Evolutionary conservation across 768 basidiomycete species (phyloP).

Genomic region (Pleurotus djamor): DNA sequence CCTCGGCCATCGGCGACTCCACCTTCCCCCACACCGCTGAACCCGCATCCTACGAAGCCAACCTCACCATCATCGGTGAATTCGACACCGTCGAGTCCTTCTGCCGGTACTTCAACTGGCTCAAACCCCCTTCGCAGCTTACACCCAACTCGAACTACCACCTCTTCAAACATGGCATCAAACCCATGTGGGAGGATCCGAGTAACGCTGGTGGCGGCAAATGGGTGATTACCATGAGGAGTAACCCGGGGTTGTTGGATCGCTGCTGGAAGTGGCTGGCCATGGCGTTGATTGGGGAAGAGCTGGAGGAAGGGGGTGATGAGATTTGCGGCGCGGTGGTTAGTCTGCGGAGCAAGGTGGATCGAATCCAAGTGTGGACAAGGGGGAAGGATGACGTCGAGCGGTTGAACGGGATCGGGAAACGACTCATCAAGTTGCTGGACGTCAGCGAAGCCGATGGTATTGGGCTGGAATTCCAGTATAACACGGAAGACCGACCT

Average conservation of each 20-base stretch:
- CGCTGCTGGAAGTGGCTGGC: conserved; percentile 88
- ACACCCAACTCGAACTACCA: conserved; percentile 94
- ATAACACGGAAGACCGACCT: conserved; percentile 86
- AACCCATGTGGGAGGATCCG: conserved; percentile 97
- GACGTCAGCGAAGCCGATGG: conserved; percentile 83
- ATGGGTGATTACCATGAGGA: conserved; percentile 94
- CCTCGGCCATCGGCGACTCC: conserved; percentile 23
- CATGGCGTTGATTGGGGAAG: conserved; percentile 89
- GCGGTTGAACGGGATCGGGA: conserved; percentile 80
- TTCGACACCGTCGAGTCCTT: conserved; percentile 90
- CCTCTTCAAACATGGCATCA: conserved; percentile 91
- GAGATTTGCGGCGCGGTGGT: conserved; percentile 89
- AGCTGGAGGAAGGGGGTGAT: conserved; percentile 59
- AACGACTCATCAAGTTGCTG: conserved; percentile 76
- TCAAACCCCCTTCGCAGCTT: conserved; percentile 85
- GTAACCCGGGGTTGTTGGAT: conserved; percentile 75
- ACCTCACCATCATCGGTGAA: conserved; percentile 82
- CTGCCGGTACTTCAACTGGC: conserved; percentile 93
- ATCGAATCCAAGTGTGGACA: conserved; percentile 92
- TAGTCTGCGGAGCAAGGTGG: conserved; percentile 81
- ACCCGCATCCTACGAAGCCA: conserved; percentile 82
- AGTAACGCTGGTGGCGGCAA: conserved; percentile 92
- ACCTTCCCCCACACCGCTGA: conserved; percentile 23
- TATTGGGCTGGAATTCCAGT: conserved; percentile 92
- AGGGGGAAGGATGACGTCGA: conserved; percentile 84